Percentiles rank a stretch among this genome's conserved stretches.
Conservation (phyloP, 805 yeast species). For the Lipomyces yamadae region DNA sequence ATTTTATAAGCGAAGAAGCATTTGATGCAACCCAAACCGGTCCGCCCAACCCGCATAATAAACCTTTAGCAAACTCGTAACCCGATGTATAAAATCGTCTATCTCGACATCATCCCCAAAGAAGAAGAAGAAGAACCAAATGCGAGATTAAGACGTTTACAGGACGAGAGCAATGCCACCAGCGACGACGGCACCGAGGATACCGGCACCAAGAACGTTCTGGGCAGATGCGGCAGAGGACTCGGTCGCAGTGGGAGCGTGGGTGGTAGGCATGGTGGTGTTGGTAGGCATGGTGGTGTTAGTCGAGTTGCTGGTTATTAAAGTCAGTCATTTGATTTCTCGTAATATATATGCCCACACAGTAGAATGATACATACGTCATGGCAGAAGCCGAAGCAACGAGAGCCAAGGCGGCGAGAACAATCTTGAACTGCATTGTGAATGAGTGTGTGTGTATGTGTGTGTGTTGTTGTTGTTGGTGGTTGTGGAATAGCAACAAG, state of each 20-base stretch:
- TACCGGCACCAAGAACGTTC: slow-evolving; percentile 47
- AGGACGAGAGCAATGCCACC: slow-evolving; percentile 49
- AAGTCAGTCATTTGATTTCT: not conserved
- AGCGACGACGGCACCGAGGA: slow-evolving; percentile 50
- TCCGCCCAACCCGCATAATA: too few relatives aligned
- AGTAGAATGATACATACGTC: slow-evolving; percentile 4
- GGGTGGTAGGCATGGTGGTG: slow-evolving; percentile 40
- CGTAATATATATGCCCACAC: too few relatives aligned
- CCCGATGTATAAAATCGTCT: too few relatives aligned
- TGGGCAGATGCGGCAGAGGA: slow-evolving; percentile 41
- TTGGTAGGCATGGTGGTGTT: slow-evolving; percentile 38
- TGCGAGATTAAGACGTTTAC: slow-evolving; percentile 37
- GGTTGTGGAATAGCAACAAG: too few relatives aligned
- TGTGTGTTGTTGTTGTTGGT: too few relatives aligned
- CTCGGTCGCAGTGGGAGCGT: slow-evolving; percentile 40
- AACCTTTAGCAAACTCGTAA: too few relatives aligned
- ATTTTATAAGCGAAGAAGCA: too few relatives aligned
- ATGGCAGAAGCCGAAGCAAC: slow-evolving; percentile 38
- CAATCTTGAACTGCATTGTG: slow-evolving; percentile 40
- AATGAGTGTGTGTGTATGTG: not conserved
- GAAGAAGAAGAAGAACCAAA: not conserved
- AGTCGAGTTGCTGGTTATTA: slow-evolving; percentile 2
- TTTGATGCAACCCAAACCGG: not conserved
- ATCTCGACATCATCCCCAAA: not conserved
- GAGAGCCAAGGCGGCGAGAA: slow-evolving; percentile 38